Evolutionary conservation across 2,329 filamentous ascomycete species (phyloP), one percentile per base, ranked within the genome.

Genomic region (Fusarium miscanthi): DNA sequence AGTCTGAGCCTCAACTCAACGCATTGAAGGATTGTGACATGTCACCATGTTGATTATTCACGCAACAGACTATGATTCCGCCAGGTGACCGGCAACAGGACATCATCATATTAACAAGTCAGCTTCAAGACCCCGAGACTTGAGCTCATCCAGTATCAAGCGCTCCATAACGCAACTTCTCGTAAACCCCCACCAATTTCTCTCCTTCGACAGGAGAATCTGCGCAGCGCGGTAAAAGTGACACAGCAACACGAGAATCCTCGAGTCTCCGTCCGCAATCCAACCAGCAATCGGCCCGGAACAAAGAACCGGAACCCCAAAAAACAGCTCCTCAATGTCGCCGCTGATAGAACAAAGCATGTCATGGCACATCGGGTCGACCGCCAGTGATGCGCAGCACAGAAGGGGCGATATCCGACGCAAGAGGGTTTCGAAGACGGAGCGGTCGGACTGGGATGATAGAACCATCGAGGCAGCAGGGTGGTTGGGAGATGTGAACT

Each of bases 321-420:
- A 57, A 2, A 48, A 35, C 2, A 57, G 30, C 19, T 57, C 38
- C 19, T 57, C 53, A 2, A 57, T 57, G 2, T 57, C 10, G 3
- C 5, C 3, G 0, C 23, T 25, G 2, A 57, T 25, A 13, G 13
- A n/a, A 30, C 27, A 30, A 25, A 38, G 1, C 9, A 45, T 45
- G 4, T 25, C 27, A 9, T 8, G 7, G 1, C 6, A 6, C 3
- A 25, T 16, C 2, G 12, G 13, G 9, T 3, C 8, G 7, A 5
- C 3, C 2, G 8, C 23, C 1, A 56, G 52, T 1, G 30, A 31
- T n/a, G 17, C 40, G 2, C 53, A 57, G 30, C 40, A 46, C 1
- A 57, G 10, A 5, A 57, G 30, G 0, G 53, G 53, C 0, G 53
- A 48, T 27, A 57, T 1, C 1, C 53, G 40, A 0, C 7, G 8